Conservation (phyloP, 2,329 filamentous ascomycete species). For the Periconia sp. region DNA sequence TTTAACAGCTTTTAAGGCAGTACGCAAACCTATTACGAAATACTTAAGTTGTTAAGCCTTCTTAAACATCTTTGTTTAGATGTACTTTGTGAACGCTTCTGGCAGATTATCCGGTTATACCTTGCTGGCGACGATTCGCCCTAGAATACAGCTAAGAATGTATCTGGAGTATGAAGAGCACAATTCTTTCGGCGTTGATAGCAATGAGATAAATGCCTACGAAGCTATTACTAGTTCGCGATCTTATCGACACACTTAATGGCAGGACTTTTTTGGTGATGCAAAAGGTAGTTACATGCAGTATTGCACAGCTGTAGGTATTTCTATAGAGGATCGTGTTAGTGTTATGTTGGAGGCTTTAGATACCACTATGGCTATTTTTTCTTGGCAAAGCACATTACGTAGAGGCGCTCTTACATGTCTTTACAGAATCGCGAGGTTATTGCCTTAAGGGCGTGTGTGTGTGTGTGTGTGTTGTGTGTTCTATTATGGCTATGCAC, state of each 20-base stretch:
- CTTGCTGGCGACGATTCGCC: too few relatives aligned
- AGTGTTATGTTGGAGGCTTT: not conserved
- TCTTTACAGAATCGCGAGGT: not conserved
- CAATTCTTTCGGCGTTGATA: too few relatives aligned
- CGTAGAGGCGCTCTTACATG: not conserved
- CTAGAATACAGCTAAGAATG: too few relatives aligned
- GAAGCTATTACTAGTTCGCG: too few relatives aligned
- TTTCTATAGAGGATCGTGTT: not conserved
- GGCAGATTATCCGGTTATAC: too few relatives aligned
- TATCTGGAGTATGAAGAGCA: too few relatives aligned
- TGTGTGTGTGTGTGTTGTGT: too few relatives aligned
- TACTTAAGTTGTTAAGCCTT: too few relatives aligned
- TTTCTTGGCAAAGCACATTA: not conserved
- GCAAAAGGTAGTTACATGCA: not conserved
- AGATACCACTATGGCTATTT: not conserved
- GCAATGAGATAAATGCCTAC: too few relatives aligned
- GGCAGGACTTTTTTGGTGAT: not conserved
- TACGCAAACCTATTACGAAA: not conserved
- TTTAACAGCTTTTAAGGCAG: not conserved
- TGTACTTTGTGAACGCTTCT: too few relatives aligned
- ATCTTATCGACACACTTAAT: not conserved
- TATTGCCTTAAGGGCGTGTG: not conserved
- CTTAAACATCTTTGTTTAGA: too few relatives aligned
- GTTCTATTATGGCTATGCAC: too few relatives aligned
- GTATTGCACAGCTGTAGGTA: not conserved